Conservation (phyloP, 257 asterid genomes). For the Solanum tarapatanum region DNA sequence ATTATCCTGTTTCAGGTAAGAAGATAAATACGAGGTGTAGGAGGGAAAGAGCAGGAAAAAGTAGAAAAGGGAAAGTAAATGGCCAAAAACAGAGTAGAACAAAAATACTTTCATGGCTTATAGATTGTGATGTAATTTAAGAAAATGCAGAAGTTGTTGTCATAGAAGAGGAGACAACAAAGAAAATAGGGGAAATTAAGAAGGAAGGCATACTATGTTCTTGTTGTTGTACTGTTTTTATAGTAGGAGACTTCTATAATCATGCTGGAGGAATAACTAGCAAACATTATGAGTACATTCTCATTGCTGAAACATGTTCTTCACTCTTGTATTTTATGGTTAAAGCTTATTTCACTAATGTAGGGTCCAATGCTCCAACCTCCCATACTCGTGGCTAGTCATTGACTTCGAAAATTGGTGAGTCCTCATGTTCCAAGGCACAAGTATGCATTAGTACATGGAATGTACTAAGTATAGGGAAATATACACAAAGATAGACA, state of each 20-base stretch:
- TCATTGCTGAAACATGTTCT: no score
- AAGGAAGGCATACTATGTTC: slow-evolving; percentile 32
- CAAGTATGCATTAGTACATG: no score
- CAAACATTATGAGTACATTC: slow-evolving; percentile 19
- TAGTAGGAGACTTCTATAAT: slow-evolving; percentile 9
- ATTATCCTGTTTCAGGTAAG: background rate
- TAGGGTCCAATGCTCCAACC: no score
- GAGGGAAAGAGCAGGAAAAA: background rate
- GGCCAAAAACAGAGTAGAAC: background rate
- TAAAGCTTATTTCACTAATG: no score
- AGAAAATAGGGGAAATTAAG: slow-evolving; percentile 20
- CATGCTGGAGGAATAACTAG: slow-evolving; percentile 15
- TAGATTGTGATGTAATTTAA: slow-evolving; percentile 18
- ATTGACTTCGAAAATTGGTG: no score
- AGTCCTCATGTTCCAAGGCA: no score
- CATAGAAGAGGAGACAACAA: background rate
- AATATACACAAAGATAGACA: no score
- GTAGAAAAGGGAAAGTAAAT: background rate
- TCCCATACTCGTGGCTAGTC: no score
- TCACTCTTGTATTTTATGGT: no score
- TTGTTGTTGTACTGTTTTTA: slow-evolving; percentile 21
- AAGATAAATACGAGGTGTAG: background rate
- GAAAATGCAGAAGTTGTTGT: slow-evolving; percentile 13
- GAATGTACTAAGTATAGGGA: no score
- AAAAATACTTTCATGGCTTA: slow-evolving; percentile 31